phyloP scores from a whole-genome alignment of 257 asterid genomes.

The Perilla frutescens region DNA sequence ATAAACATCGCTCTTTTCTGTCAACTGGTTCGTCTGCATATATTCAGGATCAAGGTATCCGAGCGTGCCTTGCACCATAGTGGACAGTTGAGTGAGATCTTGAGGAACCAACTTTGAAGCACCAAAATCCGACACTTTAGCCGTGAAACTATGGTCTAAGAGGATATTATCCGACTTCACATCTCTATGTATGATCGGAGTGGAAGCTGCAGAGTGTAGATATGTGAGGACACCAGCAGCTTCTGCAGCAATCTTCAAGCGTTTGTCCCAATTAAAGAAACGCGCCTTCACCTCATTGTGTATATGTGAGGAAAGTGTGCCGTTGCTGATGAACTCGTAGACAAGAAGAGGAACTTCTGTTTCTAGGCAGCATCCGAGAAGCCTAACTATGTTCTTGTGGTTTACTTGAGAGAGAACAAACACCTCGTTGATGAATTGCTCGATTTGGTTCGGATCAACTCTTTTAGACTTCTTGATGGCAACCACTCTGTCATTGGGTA shows the following conservation, averaged over 20 bases:
- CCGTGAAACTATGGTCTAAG: conserved; percentile 34
- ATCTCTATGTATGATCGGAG: conserved; percentile 49
- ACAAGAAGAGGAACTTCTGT: conserved; percentile 42
- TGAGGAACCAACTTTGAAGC: conserved; percentile 44
- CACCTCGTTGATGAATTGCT: conserved; percentile 50
- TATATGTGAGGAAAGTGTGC: conserved; percentile 37
- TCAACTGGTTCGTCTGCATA: conserved; percentile 23
- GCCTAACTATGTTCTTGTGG: conserved; percentile 38
- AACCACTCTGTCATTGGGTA: not conserved
- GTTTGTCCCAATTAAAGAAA: conserved; percentile 27
- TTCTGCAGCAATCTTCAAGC: conserved; percentile 42
- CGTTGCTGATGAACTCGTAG: conserved; percentile 42
- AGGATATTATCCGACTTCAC: conserved; percentile 43
- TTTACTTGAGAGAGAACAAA: conserved; percentile 42
- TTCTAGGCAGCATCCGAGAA: conserved; percentile 45
- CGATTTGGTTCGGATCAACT: conserved; percentile 33
- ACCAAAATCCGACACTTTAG: conserved; percentile 41
- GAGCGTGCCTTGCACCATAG: conserved; percentile 33
- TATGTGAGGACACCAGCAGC: conserved; percentile 42
- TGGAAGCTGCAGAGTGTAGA: conserved; percentile 42
- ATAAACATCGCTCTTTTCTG: conserved; percentile 38
- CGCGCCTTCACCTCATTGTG: conserved; percentile 22
- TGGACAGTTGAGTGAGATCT: conserved; percentile 34
- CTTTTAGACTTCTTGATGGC: conserved; percentile 34
- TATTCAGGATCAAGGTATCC: conserved; percentile 40